Conservation (phyloP, 768 basidiomycete species). For the Clavaria fumosa region DNA sequence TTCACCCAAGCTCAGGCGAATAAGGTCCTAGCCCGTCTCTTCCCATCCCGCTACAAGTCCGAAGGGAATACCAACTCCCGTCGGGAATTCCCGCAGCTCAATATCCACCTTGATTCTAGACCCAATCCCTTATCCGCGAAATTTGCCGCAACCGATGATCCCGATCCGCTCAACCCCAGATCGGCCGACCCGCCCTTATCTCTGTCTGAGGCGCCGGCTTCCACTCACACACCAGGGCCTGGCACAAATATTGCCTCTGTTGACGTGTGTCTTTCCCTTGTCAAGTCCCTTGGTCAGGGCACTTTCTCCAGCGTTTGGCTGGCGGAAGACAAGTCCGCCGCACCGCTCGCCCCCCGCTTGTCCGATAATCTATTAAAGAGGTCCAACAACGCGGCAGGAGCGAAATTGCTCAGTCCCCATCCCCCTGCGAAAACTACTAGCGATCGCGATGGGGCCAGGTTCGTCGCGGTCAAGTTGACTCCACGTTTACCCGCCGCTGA, state of each 20-base stretch:
- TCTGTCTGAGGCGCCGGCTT: too few species aligned
- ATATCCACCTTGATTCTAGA: background rate
- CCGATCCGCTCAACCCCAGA: too few species aligned
- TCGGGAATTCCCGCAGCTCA: background rate
- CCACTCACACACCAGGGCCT: background rate
- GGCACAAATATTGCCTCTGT: too few species aligned
- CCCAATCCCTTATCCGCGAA: too few species aligned
- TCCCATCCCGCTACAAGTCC: constrained; percentile 2
- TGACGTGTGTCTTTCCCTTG: constrained; percentile 24
- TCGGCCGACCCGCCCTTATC: too few species aligned
- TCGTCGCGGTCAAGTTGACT: background rate
- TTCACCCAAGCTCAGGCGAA: background rate
- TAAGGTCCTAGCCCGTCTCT: background rate
- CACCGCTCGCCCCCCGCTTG: constrained; percentile 26
- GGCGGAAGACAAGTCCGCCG: constrained; percentile 35
- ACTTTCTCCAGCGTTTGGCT: constrained; percentile 70
- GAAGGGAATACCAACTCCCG: too few species aligned
- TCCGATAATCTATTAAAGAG: too few species aligned
- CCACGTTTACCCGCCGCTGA: background rate
- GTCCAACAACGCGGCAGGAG: too few species aligned
- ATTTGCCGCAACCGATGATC: too few species aligned
- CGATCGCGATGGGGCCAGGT: too few species aligned
- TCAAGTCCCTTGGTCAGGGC: constrained; percentile 47
- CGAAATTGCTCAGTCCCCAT: too few species aligned
- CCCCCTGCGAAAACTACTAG: too few species aligned